Conservation (phyloP, 1,139 yeast species). For the Sugiyamaella pinicola region DNA sequence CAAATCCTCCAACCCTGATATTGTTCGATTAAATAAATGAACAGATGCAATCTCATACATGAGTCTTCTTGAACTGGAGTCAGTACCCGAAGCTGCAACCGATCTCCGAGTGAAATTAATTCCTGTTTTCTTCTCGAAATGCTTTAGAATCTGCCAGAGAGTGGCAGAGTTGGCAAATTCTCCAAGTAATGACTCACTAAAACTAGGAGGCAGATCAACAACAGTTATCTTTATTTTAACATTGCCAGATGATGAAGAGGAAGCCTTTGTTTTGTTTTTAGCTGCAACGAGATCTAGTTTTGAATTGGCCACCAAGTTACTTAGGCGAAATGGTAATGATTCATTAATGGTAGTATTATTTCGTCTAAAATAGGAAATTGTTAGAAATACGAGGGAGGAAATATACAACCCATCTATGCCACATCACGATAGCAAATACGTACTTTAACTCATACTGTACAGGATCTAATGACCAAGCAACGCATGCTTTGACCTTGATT, state of each 20-base stretch:
- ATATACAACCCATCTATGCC: background rate
- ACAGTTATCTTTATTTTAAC: conserved; percentile 35
- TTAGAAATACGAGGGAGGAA: background rate
- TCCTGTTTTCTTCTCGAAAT: conserved; percentile 35
- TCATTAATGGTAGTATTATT: conserved; percentile 29
- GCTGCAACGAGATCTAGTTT: conserved; percentile 34
- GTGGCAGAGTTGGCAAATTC: conserved; percentile 32
- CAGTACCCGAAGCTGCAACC: conserved; percentile 15
- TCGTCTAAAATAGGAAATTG: conserved; percentile 16
- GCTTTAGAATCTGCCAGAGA: conserved; percentile 33
- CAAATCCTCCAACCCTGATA: conserved; percentile 30
- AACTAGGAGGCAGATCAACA: conserved; percentile 34
- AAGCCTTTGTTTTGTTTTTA: conserved; percentile 21
- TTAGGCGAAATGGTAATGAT: conserved; percentile 36
- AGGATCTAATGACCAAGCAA: conserved; percentile 30
- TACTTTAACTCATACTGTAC: conserved; percentile 33
- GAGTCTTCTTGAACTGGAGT: conserved; percentile 23
- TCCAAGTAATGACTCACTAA: conserved; percentile 30
- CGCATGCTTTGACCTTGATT: conserved; percentile 35
- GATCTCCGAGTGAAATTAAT: conserved; percentile 36
- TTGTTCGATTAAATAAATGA: conserved; percentile 32
- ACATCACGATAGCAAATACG: conserved; percentile 20
- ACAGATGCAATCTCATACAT: conserved; percentile 36
- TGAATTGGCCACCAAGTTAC: conserved; percentile 36
- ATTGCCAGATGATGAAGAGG: conserved; percentile 11